Evolutionary conservation across 805 yeast species (phyloP), one percentile per base, ranked within the genome.

Genomic region (Candida maris): DNA sequence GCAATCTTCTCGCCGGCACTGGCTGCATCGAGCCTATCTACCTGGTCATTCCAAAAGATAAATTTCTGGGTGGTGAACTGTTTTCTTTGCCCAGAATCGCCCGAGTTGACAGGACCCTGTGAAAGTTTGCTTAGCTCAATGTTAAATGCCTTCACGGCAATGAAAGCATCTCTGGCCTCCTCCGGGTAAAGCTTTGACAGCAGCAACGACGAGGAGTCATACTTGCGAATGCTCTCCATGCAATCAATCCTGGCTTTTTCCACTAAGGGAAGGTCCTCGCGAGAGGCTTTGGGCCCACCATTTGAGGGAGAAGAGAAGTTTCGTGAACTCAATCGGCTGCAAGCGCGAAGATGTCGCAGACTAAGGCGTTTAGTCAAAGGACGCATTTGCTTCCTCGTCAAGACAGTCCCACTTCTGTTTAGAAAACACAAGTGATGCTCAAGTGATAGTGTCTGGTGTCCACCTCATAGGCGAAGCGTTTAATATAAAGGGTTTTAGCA

Each of bases 41-140:
- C 39, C 40, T 73, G 65, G 34, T 81, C 83, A 42, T 77, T 69
- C 95, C 95, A 86, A 56, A 81, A 83, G 47, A 79, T 77, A 54
- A 83, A 75, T 49, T 83, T 78, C 52, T 84, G 38, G 57, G 70
- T 71, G 32, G 23, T 71, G 67, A 54, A 68, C 23, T 30, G 67
- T 39, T 27, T 46, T 32, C 44, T 62, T 39, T 49, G 47, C 7
- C 8, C 28, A 7, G 28, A 25, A 16, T 25, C 28, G 8, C 28
- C 28, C 10, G 28, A 25, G 4, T 37, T 52, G 39, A 41, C 59
- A 53, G 31, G 32, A 3, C 57, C 56, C 2, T 43, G 35, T 44
- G 62, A 56, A 3, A 59, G 37, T 31, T 54, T 58, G 2, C 56
- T 41, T 25, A 81, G 65, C 48, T 84, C 91, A 25, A 81, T 54